These are phyloP conservation scores for Begonia loranthoides DNA, from an alignment of 306 rosid genomes.

Conservation along the genomic window DNA sequence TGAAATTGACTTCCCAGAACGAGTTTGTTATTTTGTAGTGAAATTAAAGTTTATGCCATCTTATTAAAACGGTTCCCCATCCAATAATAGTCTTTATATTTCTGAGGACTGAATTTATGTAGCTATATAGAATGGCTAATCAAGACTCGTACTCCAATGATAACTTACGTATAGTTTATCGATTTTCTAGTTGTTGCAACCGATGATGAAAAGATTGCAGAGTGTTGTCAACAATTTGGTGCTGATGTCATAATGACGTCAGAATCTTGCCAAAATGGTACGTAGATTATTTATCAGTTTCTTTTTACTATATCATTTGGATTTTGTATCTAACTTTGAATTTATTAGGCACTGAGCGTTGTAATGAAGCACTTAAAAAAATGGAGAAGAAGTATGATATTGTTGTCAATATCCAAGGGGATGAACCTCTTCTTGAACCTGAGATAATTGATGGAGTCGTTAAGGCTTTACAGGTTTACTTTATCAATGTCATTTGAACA, in stretches of 20 bases:
- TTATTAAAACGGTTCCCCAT: too few relatives aligned
- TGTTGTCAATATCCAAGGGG: conserved; percentile 96
- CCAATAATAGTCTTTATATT: too few relatives aligned
- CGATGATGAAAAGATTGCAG: conserved; percentile 75
- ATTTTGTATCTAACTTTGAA: too few relatives aligned
- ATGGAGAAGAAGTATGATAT: conserved; percentile 72
- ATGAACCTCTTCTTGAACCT: conserved; percentile 93
- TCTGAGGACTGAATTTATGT: too few relatives aligned
- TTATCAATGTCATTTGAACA: too few relatives aligned
- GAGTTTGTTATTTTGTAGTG: too few relatives aligned
- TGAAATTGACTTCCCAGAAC: too few relatives aligned
- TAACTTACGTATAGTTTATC: conserved; percentile 6
- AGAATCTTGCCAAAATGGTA: conserved; percentile 78
- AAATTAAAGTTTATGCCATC: too few relatives aligned
- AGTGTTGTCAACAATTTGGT: conserved; percentile 80
- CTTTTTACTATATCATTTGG: too few relatives aligned
- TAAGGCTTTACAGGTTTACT: conserved; percentile 69
- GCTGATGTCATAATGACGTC: conserved; percentile 95
- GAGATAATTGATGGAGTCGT: conserved; percentile 86
- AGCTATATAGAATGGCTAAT: too few relatives aligned
- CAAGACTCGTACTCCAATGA: too few relatives aligned
- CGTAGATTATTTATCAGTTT: background rate
- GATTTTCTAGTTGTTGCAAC: conserved; percentile 78
- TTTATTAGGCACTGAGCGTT: conserved; percentile 72
- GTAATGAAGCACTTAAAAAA: conserved; percentile 83